These are phyloP conservation scores for Tetracladium marchalianum DNA, from an alignment of 495 filamentous ascomycete genomes.

Conservation along the genomic window DNA sequence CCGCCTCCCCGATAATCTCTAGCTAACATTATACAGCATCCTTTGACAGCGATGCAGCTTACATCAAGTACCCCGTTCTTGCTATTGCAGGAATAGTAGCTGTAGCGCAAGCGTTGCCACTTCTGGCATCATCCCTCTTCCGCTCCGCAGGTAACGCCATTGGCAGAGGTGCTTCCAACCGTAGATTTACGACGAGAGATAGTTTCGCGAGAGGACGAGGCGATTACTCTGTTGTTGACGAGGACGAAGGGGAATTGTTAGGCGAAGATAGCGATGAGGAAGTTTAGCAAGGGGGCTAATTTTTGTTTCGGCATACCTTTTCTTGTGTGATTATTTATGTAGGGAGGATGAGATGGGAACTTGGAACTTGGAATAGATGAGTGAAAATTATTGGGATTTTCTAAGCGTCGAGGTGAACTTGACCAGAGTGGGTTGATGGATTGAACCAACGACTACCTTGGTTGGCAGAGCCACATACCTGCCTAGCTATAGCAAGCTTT, in stretches of 20 bases:
- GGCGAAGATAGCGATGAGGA: conserved; percentile 94
- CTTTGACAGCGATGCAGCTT: conserved; percentile 55
- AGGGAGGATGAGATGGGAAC: too few species aligned
- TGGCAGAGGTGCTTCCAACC: conserved; percentile 36
- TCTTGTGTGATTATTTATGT: too few species aligned
- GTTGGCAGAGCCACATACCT: too few species aligned
- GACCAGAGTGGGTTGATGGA: too few species aligned
- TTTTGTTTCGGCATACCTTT: too few species aligned
- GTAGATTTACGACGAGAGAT: conserved; percentile 71
- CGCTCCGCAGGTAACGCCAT: conserved; percentile 40
- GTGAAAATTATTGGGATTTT: too few species aligned
- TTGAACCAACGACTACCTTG: too few species aligned
- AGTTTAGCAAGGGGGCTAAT: conserved; percentile 29
- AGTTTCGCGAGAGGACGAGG: conserved; percentile 76
- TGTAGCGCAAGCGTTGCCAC: conserved; percentile 62
- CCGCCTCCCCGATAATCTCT: neutral
- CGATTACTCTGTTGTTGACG: conserved; percentile 78
- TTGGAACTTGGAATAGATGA: too few species aligned
- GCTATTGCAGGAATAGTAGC: conserved; percentile 69
- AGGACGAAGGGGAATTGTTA: conserved; percentile 87
- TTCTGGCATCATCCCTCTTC: conserved; percentile 58
- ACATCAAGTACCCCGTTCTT: conserved; percentile 70
- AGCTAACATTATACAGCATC: conserved; percentile 21
- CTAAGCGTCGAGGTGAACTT: too few species aligned
- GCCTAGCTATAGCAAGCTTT: too few species aligned